Conservation (phyloP, 441 rosid genomes). For the Breynia disticha region DNA sequence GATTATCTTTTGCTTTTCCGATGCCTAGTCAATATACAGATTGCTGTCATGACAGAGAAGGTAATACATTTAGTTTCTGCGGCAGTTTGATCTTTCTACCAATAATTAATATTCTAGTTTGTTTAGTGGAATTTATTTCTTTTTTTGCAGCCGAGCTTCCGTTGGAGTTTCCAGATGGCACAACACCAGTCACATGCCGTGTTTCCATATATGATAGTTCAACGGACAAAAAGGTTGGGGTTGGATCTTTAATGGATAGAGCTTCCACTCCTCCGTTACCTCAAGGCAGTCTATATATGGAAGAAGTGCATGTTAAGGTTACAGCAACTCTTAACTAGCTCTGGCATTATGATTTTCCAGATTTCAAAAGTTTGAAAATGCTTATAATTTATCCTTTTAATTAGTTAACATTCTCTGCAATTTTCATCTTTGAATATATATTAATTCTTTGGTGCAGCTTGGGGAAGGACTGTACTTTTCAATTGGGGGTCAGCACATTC, state of each 20-base stretch:
- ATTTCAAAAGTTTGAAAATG: too few relatives aligned
- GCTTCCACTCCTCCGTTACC: slow-evolving; percentile 80
- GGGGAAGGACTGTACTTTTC: slow-evolving; percentile 78
- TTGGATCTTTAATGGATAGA: slow-evolving; percentile 73
- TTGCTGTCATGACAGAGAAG: slow-evolving; percentile 76
- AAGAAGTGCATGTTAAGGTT: slow-evolving; percentile 93
- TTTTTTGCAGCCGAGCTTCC: slow-evolving; percentile 65
- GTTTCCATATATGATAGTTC: slow-evolving; percentile 81
- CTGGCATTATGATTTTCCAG: too few relatives aligned
- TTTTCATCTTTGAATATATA: slow-evolving; percentile 4
- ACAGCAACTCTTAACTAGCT: slow-evolving; percentile 6
- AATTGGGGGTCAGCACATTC: slow-evolving; percentile 82
- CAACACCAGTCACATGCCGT: slow-evolving; percentile 93
- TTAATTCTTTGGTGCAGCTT: slow-evolving; percentile 44
- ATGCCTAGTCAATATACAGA: slow-evolving; percentile 83
- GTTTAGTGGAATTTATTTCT: slow-evolving; percentile 6
- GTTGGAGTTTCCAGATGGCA: slow-evolving; percentile 94
- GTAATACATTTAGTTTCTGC: slow-evolving; percentile 24
- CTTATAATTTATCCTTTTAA: neutral
- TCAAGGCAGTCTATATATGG: slow-evolving; percentile 84
- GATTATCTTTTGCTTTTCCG: slow-evolving; percentile 88
- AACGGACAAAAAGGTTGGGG: slow-evolving; percentile 80
- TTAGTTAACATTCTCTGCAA: neutral
- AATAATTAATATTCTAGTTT: slow-evolving; percentile 6
- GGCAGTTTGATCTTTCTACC: slow-evolving; percentile 5